Percentiles rank a stretch among this genome's conserved stretches.
These are phyloP conservation scores for Ensete glaucum DNA, from an alignment of 176 grass and related monocot genomes.

Conservation along the genomic window DNA sequence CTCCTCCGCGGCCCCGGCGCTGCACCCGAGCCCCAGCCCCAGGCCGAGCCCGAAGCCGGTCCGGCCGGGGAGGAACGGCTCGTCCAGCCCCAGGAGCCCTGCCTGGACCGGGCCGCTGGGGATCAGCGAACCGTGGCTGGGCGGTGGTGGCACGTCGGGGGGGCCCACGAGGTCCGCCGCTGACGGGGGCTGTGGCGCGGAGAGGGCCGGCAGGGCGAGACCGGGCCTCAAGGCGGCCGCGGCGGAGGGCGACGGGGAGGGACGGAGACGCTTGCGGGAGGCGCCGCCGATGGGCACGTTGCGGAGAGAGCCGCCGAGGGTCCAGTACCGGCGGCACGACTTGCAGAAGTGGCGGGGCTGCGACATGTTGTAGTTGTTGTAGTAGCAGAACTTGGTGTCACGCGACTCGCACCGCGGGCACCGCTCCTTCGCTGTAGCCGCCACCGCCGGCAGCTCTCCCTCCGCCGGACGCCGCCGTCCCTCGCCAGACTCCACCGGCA, in stretches of 20 bases:
- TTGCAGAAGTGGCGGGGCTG: conserved; percentile 98
- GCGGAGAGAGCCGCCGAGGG: conserved; percentile 80
- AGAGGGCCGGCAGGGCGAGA: not conserved
- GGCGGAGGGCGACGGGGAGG: conserved; percentile 3
- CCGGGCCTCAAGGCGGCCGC: not conserved
- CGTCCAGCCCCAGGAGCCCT: conserved; percentile 38
- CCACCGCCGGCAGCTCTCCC: not conserved
- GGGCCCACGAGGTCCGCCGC: not conserved
- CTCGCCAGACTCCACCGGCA: not conserved
- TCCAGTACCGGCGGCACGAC: conserved; percentile 96
- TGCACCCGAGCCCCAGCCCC: conserved; percentile 6
- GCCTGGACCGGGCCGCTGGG: conserved; percentile 9
- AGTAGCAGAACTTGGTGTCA: conserved; percentile 99
- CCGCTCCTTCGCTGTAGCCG: conserved; percentile 29
- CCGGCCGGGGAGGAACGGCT: conserved; percentile 42
- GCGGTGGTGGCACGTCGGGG: conserved; percentile 16
- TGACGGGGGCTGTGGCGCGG: conserved; percentile 2
- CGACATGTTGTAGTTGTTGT: conserved; percentile 97
- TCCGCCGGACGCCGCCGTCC: not conserved
- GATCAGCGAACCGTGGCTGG: conserved; percentile 25
- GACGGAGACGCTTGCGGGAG: conserved; percentile 74
- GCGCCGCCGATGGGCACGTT: conserved; percentile 91
- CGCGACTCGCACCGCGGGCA: conserved; percentile 86
- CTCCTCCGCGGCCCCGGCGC: conserved; percentile 21
- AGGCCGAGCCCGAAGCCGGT: conserved; percentile 58